These are phyloP conservation scores for Artemisia argyi DNA, from an alignment of 129 eudicot genomes.

Conservation along the genomic window DNA sequence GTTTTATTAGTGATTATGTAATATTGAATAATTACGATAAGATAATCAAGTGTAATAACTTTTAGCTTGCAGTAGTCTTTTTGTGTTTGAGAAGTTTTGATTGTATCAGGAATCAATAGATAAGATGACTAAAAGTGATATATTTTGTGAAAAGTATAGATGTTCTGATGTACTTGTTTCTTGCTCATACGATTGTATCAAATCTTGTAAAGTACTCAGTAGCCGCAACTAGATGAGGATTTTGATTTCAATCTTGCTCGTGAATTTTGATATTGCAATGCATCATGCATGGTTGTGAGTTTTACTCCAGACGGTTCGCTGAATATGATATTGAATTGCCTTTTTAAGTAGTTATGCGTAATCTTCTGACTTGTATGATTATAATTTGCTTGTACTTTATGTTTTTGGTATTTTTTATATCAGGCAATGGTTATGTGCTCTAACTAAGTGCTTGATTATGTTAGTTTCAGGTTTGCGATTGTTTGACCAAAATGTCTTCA, in stretches of 20 bases:
- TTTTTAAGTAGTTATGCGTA: not conserved
- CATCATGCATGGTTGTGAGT: slow-evolving; percentile 1
- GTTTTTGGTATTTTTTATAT: not conserved
- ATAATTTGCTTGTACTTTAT: not conserved
- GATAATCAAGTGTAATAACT: too few species aligned
- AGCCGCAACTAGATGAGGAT: not conserved
- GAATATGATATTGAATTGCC: not conserved
- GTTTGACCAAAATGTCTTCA: slow-evolving; percentile 47
- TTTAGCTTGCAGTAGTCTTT: too few species aligned
- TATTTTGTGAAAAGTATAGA: not conserved
- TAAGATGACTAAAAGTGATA: not conserved
- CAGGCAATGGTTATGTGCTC: not conserved
- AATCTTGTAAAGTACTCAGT: too few species aligned
- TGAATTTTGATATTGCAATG: not conserved
- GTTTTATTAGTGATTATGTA: not conserved
- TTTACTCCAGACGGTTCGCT: not conserved
- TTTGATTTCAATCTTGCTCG: not conserved
- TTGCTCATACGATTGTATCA: not conserved
- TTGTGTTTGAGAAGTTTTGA: slow-evolving; percentile 4
- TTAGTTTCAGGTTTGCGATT: slow-evolving; percentile 6
- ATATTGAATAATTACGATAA: not conserved
- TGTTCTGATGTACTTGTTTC: not conserved
- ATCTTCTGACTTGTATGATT: not conserved
- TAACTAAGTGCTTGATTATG: slow-evolving; percentile 15
- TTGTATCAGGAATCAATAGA: not conserved